Evolutionary conservation across 345 rosid genomes (phyloP).

Genomic region (Corymbia maculata): DNA sequence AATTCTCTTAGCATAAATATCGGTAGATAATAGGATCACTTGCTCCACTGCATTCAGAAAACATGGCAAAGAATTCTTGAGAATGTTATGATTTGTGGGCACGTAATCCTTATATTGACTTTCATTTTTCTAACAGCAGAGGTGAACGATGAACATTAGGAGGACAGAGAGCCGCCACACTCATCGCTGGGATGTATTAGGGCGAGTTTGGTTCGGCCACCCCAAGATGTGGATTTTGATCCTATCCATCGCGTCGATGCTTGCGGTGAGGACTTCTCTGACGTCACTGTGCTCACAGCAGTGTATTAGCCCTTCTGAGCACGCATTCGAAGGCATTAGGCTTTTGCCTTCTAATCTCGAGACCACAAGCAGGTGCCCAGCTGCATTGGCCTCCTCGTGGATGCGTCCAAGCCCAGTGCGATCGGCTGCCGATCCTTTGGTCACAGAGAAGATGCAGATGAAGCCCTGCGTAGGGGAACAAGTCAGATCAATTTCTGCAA

Average conservation of each 20-base stretch:
- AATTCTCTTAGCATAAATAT: too few species aligned
- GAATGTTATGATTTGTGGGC: not conserved
- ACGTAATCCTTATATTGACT: not conserved
- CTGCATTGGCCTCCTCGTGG: conserved; percentile 21
- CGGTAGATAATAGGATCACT: not conserved
- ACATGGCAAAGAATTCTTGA: not conserved
- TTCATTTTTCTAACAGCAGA: not conserved
- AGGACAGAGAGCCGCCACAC: conserved; percentile 11
- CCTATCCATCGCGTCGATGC: conserved; percentile 12
- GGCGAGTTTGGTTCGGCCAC: conserved; percentile 21
- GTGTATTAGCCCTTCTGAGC: conserved; percentile 17
- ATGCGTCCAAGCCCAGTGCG: conserved; percentile 16
- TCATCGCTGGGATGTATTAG: not conserved
- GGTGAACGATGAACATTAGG: not conserved
- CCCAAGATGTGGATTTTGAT: conserved; percentile 32
- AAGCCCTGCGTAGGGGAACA: conserved; percentile 17
- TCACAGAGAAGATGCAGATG: conserved; percentile 20
- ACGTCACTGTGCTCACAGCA: conserved; percentile 31
- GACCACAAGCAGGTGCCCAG: conserved; percentile 20
- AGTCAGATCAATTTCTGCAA: not conserved
- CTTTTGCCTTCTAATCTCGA: conserved; percentile 35
- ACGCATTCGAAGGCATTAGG: conserved; percentile 22
- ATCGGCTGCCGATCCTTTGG: conserved; percentile 30
- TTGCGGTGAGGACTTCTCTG: conserved; percentile 7
- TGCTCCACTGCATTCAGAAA: not conserved